A percentile compares a stretch with the other conserved stretches of the same genome.
phyloP scores from a whole-genome alignment of 179 eudicot species.

The Pouteria campechiana region DNA sequence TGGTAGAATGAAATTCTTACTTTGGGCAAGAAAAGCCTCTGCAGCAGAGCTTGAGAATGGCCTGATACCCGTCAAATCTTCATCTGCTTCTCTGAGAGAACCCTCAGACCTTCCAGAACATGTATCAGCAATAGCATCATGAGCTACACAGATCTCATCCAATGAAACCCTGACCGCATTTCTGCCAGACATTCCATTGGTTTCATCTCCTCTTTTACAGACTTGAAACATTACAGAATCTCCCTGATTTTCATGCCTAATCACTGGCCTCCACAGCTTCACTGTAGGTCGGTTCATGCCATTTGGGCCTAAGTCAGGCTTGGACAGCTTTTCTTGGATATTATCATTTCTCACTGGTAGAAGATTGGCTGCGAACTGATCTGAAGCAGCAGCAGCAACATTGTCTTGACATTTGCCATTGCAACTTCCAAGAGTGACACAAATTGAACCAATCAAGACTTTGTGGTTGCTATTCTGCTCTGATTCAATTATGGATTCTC shows the following conservation, averaged over 20 bases:
- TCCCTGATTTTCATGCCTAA: constrained; percentile 20
- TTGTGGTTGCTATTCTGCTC: constrained; percentile 31
- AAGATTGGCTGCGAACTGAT: constrained; percentile 11
- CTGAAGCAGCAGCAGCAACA: constrained; percentile 6
- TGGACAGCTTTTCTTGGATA: constrained; percentile 16
- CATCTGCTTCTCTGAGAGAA: no score
- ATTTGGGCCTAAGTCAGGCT: constrained; percentile 19
- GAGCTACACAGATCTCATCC: no score
- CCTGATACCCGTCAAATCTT: no score
- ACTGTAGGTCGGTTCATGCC: constrained; percentile 21
- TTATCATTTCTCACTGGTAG: constrained; percentile 13
- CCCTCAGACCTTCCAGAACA: no score
- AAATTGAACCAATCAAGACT: constrained; percentile 75
- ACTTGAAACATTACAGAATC: constrained; percentile 14
- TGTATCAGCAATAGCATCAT: no score
- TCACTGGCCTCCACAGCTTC: constrained; percentile 48
- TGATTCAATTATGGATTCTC: constrained; percentile 14
- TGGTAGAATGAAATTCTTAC: constrained; percentile 25
- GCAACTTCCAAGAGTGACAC: constrained; percentile 39
- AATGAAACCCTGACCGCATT: no score
- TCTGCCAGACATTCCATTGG: constrained; percentile 6
- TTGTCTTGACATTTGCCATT: constrained; percentile 13
- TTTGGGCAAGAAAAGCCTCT: constrained; percentile 60
- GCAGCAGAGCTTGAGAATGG: constrained; percentile 39
- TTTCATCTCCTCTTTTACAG: constrained; percentile 15